phyloP scores from a whole-genome alignment of 2,329 filamentous ascomycete species.

The Aspergillus aculeatus region DNA sequence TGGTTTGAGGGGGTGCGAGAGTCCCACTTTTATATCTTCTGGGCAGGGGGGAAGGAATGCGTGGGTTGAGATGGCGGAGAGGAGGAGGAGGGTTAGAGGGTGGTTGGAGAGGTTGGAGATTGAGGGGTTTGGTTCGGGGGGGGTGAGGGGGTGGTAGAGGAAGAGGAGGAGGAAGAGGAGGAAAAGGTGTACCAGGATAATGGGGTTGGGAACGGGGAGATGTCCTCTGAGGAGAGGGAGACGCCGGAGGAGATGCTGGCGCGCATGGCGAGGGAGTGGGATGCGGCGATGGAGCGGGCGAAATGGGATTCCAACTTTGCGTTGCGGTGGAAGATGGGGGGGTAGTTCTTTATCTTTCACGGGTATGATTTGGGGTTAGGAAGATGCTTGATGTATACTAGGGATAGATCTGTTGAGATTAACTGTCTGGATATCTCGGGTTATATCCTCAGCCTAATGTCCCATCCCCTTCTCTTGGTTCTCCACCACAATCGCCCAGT shows the following conservation, averaged over 20 bases:
- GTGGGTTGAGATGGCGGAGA: background rate
- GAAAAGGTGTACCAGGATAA: background rate
- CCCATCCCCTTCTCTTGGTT: constrained; percentile 36
- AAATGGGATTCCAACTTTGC: constrained; percentile 22
- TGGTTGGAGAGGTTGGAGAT: background rate
- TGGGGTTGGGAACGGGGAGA: background rate
- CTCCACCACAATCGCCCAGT: constrained; percentile 38
- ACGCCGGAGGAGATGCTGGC: constrained; percentile 18
- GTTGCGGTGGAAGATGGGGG: constrained; percentile 20
- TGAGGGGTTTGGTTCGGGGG: background rate
- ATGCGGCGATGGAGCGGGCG: constrained; percentile 26
- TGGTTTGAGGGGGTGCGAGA: constrained; percentile 40
- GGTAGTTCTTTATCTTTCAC: background rate
- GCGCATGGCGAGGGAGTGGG: constrained; percentile 32
- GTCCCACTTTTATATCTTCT: constrained; percentile 13
- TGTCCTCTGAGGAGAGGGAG: constrained; percentile 1
- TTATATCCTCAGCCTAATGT: no score
- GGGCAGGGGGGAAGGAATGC: background rate
- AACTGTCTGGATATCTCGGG: no score
- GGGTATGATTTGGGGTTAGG: no score
- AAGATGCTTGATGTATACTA: no score
- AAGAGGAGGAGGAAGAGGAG: background rate
- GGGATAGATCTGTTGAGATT: no score
- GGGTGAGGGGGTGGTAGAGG: background rate
- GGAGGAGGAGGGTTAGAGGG: background rate